These are phyloP conservation scores for Brassica rapa DNA, from an alignment of 345 rosid species.

Conservation along the genomic window DNA sequence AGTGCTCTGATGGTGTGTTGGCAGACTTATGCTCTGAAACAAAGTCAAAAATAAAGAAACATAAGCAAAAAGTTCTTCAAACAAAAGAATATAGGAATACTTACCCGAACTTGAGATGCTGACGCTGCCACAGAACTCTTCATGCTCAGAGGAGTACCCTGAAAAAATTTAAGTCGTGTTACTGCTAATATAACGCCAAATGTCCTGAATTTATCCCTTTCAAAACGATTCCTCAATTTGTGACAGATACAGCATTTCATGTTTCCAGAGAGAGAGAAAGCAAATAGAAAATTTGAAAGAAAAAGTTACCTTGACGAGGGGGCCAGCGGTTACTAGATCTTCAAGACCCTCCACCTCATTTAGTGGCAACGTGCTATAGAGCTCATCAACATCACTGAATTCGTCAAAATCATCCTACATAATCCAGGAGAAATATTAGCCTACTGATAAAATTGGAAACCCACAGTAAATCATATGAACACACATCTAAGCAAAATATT, in stretches of 20 bases:
- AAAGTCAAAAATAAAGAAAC: slow-evolving; percentile 28
- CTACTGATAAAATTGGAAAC: slow-evolving; percentile 10
- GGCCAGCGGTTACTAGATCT: slow-evolving; percentile 78
- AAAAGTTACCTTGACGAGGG: slow-evolving; percentile 74
- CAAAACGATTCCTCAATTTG: slow-evolving; percentile 4
- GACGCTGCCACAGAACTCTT: slow-evolving; percentile 65
- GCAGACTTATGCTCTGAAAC: slow-evolving; percentile 53
- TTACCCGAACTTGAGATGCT: slow-evolving; percentile 68
- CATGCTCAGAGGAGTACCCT: slow-evolving; percentile 82
- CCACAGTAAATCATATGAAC: not conserved
- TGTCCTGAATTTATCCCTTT: not conserved
- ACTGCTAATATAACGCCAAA: slow-evolving; percentile 17
- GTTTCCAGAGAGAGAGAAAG: slow-evolving; percentile 9
- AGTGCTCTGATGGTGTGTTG: slow-evolving; percentile 53
- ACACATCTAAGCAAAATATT: slow-evolving; percentile 14
- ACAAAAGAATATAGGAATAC: slow-evolving; percentile 21
- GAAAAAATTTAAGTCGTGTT: slow-evolving; percentile 31
- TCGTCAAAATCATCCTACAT: slow-evolving; percentile 93
- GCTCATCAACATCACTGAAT: slow-evolving; percentile 87
- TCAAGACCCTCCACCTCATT: slow-evolving; percentile 97
- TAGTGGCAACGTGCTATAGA: slow-evolving; percentile 73
- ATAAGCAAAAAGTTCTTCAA: not conserved
- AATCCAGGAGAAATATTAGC: slow-evolving; percentile 22
- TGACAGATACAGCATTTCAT: not conserved
- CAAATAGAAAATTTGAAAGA: slow-evolving; percentile 15